Percentiles rank a stretch among this genome's conserved stretches.
Conservation (phyloP, 225 moss, liverwort and hornwort species). For the Sphagnum tenellum region DNA sequence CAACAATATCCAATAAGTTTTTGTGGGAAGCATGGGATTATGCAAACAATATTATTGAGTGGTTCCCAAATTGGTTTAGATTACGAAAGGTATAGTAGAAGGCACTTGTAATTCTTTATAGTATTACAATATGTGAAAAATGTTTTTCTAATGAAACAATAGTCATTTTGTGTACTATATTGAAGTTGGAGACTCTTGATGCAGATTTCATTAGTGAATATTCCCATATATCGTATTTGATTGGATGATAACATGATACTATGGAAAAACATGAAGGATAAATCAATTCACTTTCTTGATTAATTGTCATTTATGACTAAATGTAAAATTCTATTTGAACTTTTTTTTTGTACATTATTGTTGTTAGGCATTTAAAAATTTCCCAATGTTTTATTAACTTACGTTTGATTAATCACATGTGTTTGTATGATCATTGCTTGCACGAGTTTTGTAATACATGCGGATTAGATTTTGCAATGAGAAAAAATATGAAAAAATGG, state of each 20-base stretch:
- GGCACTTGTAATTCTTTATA: slow-evolving; percentile 2
- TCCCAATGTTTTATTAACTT: no score
- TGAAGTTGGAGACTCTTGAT: not conserved
- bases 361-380: no score
- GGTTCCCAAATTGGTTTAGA: slow-evolving; percentile 1
- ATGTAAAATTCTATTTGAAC: no score
- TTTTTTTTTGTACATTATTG: no score
- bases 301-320: not conserved
- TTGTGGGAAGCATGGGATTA: slow-evolving; percentile 3
- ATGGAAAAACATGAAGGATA: slow-evolving; percentile 1
- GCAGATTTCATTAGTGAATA: no score
- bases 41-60: slow-evolving; percentile 2
- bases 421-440: no score
- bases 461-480: no score
- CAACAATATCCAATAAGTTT: slow-evolving; percentile 1
- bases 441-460: no score
- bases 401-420: no score
- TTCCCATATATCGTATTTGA: no score
- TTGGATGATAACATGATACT: not conserved
- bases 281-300: not conserved
- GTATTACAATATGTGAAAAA: slow-evolving; percentile 3
- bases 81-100: slow-evolving; percentile 4
- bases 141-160: not conserved
- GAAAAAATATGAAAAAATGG: no score
- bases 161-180: not conserved